Conservation (phyloP, 2,329 filamentous ascomycete species). For the Trichoderma lentiforme region DNA sequence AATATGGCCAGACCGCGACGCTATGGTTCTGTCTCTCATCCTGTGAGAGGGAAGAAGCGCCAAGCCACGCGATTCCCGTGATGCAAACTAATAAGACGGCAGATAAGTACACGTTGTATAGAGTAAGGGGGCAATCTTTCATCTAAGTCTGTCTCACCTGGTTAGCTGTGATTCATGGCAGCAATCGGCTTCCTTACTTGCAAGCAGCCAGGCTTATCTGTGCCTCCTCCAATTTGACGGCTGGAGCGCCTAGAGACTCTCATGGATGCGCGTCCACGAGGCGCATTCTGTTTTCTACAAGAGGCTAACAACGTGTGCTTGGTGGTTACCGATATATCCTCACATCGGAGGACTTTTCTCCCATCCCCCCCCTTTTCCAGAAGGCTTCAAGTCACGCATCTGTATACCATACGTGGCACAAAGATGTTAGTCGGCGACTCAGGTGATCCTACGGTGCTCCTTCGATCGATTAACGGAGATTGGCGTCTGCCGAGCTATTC, state of each 20-base stretch:
- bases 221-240: not conserved
- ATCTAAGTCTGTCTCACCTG: not conserved
- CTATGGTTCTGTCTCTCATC: not conserved
- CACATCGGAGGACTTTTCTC: not conserved
- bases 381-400: not conserved
- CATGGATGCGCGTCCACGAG: not conserved
- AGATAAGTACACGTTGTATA: not conserved
- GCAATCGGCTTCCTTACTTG: not conserved
- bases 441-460: not conserved
- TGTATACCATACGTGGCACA: not conserved
- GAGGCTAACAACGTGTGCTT: not conserved
- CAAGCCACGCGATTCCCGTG: not conserved
- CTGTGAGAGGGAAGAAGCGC: not conserved
- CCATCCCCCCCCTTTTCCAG: not conserved
- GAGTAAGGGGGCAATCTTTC: not conserved
- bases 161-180: not conserved
- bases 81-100: not conserved
- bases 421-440: not conserved
- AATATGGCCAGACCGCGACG: not conserved
- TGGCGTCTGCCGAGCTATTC: conserved; percentile 7
- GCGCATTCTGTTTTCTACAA: not conserved
- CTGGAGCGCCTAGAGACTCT: not conserved
- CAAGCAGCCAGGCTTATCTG: not conserved
- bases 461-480: conserved; percentile 10
- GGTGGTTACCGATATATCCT: not conserved